Base-by-base conservation (phyloP, 495 filamentous ascomycete genomes). In the Talaromyces stipitatus region DNA sequence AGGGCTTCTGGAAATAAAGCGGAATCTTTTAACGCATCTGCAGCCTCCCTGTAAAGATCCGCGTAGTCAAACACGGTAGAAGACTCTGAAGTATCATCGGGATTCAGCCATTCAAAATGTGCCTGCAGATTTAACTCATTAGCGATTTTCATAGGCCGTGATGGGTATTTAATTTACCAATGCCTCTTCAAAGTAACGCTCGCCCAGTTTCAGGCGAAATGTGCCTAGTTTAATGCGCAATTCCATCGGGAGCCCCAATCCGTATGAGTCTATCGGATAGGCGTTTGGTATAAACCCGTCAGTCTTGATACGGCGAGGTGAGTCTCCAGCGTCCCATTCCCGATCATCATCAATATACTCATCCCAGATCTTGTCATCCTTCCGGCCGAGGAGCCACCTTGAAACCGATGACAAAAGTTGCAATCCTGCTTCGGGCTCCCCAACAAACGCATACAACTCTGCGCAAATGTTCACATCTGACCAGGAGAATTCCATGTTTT, bases 221-320 rank as follows among this genome's bases (percentile, higher is more conserved):
- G 94, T 63, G 9, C 90, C 92, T 58, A 98, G 73, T 69, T 91
- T 96, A 14, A 90, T 82, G n/a, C 91, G 82, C 30, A 97, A 66
- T 58, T 97, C 92, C 3, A 89, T 63, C 0, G 94, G 94, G 12
- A 98, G 77, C 1, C 86, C 85, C 29, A 78, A 68, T 2, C 90
- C 90, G 63, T 96, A 97, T 0, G 78, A 73, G 22, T 81, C 76
- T 11, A 63, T 64, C 1, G 80, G 77, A 69, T 83, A 86, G 54
- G 68, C 64, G 18, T 70, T 75, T 16, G 76, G 75, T n/a, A 73
- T 62, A 63, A 83, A 88, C 5, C 79, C 80, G 23, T 78, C 71
- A 12, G 81, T 72, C 28, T 83, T 77, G 32, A 73, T 74, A 36
- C 83, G 74, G 36, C 91, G 80, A 28, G 89, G 85, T 2, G 78